These are phyloP conservation scores for Mycena rosella DNA, from an alignment of 768 basidiomycete genomes.

Conservation along the genomic window DNA sequence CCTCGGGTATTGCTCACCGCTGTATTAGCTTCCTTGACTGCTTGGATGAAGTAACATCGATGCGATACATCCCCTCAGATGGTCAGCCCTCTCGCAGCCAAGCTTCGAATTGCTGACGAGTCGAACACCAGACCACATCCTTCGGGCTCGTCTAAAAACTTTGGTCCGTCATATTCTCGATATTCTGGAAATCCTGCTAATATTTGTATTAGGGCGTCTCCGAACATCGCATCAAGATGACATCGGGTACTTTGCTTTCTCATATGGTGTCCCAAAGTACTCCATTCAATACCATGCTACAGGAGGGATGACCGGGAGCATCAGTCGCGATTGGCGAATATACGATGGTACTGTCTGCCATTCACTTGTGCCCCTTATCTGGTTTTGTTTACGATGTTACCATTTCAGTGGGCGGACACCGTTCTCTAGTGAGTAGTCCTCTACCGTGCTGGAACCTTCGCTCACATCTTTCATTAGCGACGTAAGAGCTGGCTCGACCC, in stretches of 20 bases:
- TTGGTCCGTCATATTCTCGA: slow-evolving; percentile 44
- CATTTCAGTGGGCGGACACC: slow-evolving; percentile 66
- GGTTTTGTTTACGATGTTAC: slow-evolving; percentile 1
- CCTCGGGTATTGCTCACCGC: slow-evolving; percentile 40
- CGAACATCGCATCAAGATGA: slow-evolving; percentile 78
- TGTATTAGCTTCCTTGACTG: slow-evolving; percentile 75
- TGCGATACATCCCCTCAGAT: slow-evolving; percentile 75
- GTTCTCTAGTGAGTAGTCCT: slow-evolving; percentile 66
- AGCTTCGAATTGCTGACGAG: background rate
- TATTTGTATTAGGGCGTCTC: slow-evolving; percentile 64
- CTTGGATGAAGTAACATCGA: slow-evolving; percentile 70
- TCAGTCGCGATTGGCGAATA: slow-evolving; percentile 58
- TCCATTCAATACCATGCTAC: background rate
- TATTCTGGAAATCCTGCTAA: slow-evolving; percentile 7
- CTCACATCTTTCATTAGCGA: slow-evolving; percentile 44
- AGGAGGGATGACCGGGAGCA: slow-evolving; percentile 39
- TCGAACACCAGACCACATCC: slow-evolving; percentile 68
- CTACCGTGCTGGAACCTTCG: background rate
- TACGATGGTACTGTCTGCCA: slow-evolving; percentile 47
- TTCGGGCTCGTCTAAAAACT: slow-evolving; percentile 78
- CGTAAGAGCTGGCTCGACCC: slow-evolving; percentile 36
- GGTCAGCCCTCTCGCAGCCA: slow-evolving; percentile 52
- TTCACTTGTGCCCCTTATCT: background rate
- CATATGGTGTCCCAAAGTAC: slow-evolving; percentile 10
- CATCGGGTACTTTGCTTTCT: slow-evolving; percentile 49